Conservation (phyloP, 495 filamentous ascomycete genomes). For the Lasiosphaeria ovina region DNA sequence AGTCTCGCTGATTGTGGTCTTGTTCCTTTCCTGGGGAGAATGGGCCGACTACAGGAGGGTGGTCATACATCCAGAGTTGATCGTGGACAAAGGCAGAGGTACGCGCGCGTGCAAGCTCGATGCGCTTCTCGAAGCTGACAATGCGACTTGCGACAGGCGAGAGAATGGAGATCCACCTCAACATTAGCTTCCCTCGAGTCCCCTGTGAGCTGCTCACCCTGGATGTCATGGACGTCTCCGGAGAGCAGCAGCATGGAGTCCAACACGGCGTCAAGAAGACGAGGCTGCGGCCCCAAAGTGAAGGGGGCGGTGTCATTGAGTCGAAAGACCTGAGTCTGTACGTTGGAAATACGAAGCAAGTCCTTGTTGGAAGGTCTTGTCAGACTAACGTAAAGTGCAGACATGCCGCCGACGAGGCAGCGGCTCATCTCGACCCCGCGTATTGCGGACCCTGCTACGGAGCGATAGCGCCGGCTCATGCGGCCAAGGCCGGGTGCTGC, state of each 20-base stretch:
- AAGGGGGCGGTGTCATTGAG: conserved; percentile 80
- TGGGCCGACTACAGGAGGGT: conserved; percentile 90
- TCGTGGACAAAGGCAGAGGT: conserved; percentile 97
- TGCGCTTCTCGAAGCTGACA: conserved; percentile 12
- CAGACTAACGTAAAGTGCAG: conserved; percentile 36
- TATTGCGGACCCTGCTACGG: conserved; percentile 97
- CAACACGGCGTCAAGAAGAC: conserved; percentile 90
- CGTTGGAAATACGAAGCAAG: conserved; percentile 25
- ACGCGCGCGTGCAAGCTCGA: conserved; percentile 12
- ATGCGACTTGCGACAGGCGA: conserved; percentile 57
- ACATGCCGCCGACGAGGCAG: conserved; percentile 58
- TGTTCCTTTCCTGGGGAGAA: conserved; percentile 91
- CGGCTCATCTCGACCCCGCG: conserved; percentile 79
- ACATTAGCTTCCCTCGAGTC: conserved; percentile 91
- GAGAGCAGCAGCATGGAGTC: conserved; percentile 91
- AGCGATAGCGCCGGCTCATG: conserved; percentile 66
- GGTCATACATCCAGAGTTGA: conserved; percentile 83
- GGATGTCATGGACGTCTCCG: conserved; percentile 98
- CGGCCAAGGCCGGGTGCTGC: conserved; percentile 79
- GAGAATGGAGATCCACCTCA: conserved; percentile 98
- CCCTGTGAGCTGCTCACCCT: conserved; percentile 95
- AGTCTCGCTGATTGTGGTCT: conserved; percentile 76
- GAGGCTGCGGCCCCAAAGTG: conserved; percentile 64
- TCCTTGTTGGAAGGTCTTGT: neutral
- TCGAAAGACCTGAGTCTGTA: conserved; percentile 70